Percentiles rank a stretch among this genome's conserved stretches.
Evolutionary conservation across 176 grass and related monocot species (phyloP).

Genomic region (Carex scoparia): DNA sequence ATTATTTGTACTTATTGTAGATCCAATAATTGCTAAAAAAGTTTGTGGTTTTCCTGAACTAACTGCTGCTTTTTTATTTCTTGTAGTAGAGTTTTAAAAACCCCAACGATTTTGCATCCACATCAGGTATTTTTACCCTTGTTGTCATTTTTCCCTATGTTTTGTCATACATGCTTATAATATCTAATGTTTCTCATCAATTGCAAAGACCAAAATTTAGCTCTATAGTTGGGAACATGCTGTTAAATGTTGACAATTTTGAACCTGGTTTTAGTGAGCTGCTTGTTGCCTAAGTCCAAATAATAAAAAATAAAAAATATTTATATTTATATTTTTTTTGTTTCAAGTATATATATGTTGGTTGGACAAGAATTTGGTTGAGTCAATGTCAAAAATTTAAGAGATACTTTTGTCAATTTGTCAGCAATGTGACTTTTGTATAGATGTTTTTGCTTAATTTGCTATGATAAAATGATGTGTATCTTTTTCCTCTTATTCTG

Average conservation of each 20-base stretch:
- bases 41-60: neutral
- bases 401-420: neutral
- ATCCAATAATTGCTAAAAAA: neutral
- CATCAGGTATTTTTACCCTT: slow-evolving; percentile 11
- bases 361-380: neutral
- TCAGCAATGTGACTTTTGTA: neutral
- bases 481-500: neutral
- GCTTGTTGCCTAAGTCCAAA: neutral
- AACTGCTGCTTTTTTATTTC: slow-evolving; percentile 10
- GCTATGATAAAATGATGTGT: neutral
- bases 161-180: neutral
- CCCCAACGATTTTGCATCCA: neutral
- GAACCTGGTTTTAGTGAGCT: neutral
- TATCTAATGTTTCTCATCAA: neutral
- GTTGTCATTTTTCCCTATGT: neutral
- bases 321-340: neutral
- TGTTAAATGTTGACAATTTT: neutral
- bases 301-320: neutral
- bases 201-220: neutral
- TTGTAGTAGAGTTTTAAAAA: slow-evolving; percentile 17
- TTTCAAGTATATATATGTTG: neutral
- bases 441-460: neutral
- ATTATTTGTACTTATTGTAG: neutral
- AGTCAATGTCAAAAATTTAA: neutral
- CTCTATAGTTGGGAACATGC: neutral